A percentile compares a stretch with the other conserved stretches of the same genome.
Conservation (phyloP, 1,139 yeast species). For the Zygoascus hellenicus region DNA sequence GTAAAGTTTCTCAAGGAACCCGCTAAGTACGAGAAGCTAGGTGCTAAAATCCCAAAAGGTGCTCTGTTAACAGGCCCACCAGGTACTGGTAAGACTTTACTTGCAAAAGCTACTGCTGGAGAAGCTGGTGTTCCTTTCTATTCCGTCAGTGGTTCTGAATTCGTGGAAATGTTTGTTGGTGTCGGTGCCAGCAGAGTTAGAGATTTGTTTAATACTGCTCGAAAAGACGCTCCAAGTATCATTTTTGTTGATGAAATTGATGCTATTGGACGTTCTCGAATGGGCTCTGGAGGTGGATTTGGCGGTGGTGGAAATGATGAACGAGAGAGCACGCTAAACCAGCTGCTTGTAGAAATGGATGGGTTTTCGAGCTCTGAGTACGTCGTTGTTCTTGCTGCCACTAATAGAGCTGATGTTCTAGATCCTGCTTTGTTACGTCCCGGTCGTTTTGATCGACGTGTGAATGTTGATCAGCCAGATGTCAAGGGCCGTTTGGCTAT, state of each 20-base stretch:
- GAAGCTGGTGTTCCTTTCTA: constrained; percentile 97
- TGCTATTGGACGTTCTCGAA: constrained; percentile 92
- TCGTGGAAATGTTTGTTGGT: constrained; percentile 99
- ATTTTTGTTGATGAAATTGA: constrained; percentile 96
- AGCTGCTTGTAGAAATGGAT: constrained; percentile 94
- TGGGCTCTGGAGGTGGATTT: constrained; percentile 62
- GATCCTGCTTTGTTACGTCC: constrained; percentile 94
- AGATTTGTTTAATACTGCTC: constrained; percentile 85
- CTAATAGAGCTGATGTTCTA: constrained; percentile 88
- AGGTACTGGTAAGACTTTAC: constrained; percentile 95
- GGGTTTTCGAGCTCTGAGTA: constrained; percentile 88
- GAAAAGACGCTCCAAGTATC: constrained; percentile 90
- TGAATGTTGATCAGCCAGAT: constrained; percentile 86
- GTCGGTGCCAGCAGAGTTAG: constrained; percentile 98
- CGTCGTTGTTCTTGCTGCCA: constrained; percentile 95
- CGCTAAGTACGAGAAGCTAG: constrained; percentile 80
- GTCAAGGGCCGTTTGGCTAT: constrained; percentile 89
- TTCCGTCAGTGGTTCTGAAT: constrained; percentile 95
- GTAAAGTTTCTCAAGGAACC: constrained; percentile 90
- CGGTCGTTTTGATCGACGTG: constrained; percentile 93
- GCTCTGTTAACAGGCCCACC: constrained; percentile 97
- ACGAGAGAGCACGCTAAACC: constrained; percentile 93
- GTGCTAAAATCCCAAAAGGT: constrained; percentile 97
- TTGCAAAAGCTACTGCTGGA: constrained; percentile 98
- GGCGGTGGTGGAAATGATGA: constrained; percentile 95